Evolutionary conservation across 768 basidiomycete genomes (phyloP).

Genomic region (Boletus bicolor): DNA sequence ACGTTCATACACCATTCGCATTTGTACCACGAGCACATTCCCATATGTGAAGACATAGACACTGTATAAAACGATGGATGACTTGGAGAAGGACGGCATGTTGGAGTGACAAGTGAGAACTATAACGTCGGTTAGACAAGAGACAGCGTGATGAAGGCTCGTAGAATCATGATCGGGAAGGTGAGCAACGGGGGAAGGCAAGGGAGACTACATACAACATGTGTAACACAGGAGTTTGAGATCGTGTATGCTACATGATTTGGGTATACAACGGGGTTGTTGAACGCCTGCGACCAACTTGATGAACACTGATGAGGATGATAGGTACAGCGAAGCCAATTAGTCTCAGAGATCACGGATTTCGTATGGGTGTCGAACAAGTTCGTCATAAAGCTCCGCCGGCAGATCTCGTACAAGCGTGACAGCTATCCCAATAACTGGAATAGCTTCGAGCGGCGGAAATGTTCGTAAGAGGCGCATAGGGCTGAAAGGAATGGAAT

Average conservation of each 20-base stretch:
- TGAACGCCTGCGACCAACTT: constrained; percentile 14
- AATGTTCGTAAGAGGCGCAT: constrained; percentile 94
- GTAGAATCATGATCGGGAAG: background rate
- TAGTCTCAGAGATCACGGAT: constrained; percentile 25
- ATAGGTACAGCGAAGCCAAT: background rate
- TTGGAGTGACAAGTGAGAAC: background rate
- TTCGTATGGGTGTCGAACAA: constrained; percentile 85
- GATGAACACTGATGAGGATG: background rate
- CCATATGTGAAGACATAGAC: background rate
- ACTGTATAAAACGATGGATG: background rate
- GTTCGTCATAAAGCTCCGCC: constrained; percentile 79
- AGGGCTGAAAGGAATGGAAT: constrained; percentile 52
- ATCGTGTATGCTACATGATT: constrained; percentile 26
- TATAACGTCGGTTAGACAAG: background rate
- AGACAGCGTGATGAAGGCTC: background rate
- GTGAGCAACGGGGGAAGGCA: background rate
- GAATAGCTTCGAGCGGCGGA: constrained; percentile 83
- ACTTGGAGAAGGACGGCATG: background rate
- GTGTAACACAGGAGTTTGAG: background rate
- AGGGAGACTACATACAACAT: constrained; percentile 17
- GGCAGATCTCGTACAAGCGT: constrained; percentile 92
- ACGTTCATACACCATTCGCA: background rate
- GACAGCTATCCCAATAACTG: constrained; percentile 90
- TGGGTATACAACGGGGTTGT: constrained; percentile 9
- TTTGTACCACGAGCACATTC: background rate